Evolutionary conservation across 2,329 filamentous ascomycete species (phyloP).

Genomic region (Pseudodiploospora longispora): DNA sequence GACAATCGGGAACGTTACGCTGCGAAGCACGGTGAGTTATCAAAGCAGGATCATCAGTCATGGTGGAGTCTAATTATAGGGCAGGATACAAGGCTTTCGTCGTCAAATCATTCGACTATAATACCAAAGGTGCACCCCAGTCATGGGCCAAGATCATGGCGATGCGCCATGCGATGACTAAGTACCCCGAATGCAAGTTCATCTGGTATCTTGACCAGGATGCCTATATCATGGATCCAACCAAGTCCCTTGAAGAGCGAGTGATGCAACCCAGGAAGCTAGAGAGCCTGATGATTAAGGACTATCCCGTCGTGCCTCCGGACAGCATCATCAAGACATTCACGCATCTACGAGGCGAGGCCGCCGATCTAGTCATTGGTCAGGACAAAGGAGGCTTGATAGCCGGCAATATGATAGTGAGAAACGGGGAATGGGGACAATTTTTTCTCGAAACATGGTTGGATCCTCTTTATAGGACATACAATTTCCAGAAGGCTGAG

Average conservation of each 20-base stretch:
- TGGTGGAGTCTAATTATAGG: constrained; percentile 1
- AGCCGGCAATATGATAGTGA: constrained; percentile 68
- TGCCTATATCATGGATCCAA: constrained; percentile 80
- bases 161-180: constrained; percentile 78
- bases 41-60: not conserved
- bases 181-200: constrained; percentile 67
- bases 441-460: constrained; percentile 96
- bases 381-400: constrained; percentile 78
- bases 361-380: constrained; percentile 74
- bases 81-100: constrained; percentile 83
- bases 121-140: constrained; percentile 49
- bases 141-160: constrained; percentile 78
- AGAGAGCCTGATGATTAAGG: constrained; percentile 73
- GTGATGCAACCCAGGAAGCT: constrained; percentile 61
- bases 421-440: constrained; percentile 81
- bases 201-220: constrained; percentile 85
- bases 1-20: constrained; percentile 83
- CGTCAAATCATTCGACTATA: constrained; percentile 67
- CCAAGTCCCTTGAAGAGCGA: constrained; percentile 59
- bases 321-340: constrained; percentile 97
- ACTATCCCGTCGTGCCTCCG: constrained; percentile 81
- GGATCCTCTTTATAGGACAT: constrained; percentile 84
- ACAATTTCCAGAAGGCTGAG: constrained; percentile 96
- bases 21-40: constrained; percentile 64
- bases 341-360: constrained; percentile 63